These are phyloP conservation scores for Teratosphaeriaceae sp. DNA, from an alignment of 2,329 filamentous ascomycete species.

Conservation along the genomic window DNA sequence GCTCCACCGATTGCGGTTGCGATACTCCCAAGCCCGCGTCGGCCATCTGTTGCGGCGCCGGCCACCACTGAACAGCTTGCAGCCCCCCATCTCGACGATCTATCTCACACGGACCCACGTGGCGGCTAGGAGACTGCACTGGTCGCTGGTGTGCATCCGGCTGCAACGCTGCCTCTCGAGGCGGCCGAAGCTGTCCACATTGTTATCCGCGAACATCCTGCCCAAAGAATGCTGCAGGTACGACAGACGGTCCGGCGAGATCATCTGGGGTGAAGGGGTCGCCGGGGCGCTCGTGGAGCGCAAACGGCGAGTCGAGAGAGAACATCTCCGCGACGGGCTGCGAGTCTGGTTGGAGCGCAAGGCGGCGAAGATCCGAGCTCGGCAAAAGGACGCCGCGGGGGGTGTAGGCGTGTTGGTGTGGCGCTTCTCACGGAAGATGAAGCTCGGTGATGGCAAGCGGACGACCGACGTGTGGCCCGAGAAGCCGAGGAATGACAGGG, in stretches of 20 bases:
- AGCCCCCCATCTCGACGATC: conserved; percentile 58
- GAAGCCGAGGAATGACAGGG: conserved; percentile 33
- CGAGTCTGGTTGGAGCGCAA: conserved; percentile 54
- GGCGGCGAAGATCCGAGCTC: conserved; percentile 28
- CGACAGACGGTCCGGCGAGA: conserved; percentile 27
- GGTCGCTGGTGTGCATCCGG: conserved; percentile 59
- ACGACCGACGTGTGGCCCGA: conserved; percentile 6
- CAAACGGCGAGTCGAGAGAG: conserved; percentile 57
- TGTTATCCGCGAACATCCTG: conserved; percentile 59
- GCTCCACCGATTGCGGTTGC: conserved; percentile 57
- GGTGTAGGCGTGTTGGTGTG: conserved; percentile 38
- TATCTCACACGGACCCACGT: conserved; percentile 61
- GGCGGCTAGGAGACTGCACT: conserved; percentile 56
- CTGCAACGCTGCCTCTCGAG: conserved; percentile 55
- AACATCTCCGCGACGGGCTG: conserved; percentile 60
- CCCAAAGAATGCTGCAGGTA: conserved; percentile 52
- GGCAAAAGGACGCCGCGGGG: conserved; percentile 29
- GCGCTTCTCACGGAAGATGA: conserved; percentile 36
- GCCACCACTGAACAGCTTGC: conserved; percentile 52
- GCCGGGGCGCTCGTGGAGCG: conserved; percentile 58
- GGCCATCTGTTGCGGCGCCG: conserved; percentile 51
- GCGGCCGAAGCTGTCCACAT: conserved; percentile 52
- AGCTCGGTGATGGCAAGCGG: conserved; percentile 29
- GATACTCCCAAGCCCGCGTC: conserved; percentile 48
- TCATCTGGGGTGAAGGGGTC: conserved; percentile 35